Conservation (phyloP, 2,329 filamentous ascomycete genomes). For the Nigrograna mackinnonii region DNA sequence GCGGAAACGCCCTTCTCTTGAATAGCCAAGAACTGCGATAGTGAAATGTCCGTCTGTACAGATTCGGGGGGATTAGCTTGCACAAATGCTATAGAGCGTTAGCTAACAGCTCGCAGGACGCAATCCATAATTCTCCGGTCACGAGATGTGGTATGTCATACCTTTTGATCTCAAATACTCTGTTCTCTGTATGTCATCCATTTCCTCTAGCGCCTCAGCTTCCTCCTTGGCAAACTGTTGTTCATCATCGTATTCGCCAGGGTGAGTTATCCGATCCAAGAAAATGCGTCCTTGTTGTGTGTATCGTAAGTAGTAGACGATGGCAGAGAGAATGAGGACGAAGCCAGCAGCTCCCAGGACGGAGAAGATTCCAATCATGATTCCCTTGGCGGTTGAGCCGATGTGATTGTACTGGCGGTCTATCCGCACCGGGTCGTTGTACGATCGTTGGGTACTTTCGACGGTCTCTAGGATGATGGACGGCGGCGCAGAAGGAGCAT, state of each 20-base stretch:
- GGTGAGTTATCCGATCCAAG: constrained; percentile 87
- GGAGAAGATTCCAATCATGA: constrained; percentile 92
- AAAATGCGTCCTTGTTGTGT: constrained; percentile 87
- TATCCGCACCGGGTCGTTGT: constrained; percentile 29
- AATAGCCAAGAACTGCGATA: constrained; percentile 96
- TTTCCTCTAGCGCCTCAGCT: constrained; percentile 89
- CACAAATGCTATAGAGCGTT: constrained; percentile 72
- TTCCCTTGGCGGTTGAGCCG: constrained; percentile 70
- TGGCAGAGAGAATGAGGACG: constrained; percentile 75
- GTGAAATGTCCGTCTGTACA: constrained; percentile 91
- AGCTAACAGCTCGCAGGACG: constrained; percentile 13
- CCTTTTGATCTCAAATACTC: constrained; percentile 97
- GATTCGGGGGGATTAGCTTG: constrained; percentile 95
- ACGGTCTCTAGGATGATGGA: constrained; percentile 19
- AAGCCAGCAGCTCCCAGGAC: constrained; percentile 90
- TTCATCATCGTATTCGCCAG: constrained; percentile 97
- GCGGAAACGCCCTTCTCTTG: constrained; percentile 99
- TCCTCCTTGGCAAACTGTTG: constrained; percentile 93
- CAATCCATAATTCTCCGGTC: neutral
- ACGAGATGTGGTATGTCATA: constrained; percentile 48
- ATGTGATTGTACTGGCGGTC: constrained; percentile 22
- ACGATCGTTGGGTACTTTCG: constrained; percentile 17
- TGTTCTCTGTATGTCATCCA: constrained; percentile 89
- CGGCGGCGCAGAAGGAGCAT: constrained; percentile 28
- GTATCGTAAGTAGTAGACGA: constrained; percentile 94